Evolutionary conservation across 495 filamentous ascomycete species (phyloP).

Genomic region (Penicillium turbatum): DNA sequence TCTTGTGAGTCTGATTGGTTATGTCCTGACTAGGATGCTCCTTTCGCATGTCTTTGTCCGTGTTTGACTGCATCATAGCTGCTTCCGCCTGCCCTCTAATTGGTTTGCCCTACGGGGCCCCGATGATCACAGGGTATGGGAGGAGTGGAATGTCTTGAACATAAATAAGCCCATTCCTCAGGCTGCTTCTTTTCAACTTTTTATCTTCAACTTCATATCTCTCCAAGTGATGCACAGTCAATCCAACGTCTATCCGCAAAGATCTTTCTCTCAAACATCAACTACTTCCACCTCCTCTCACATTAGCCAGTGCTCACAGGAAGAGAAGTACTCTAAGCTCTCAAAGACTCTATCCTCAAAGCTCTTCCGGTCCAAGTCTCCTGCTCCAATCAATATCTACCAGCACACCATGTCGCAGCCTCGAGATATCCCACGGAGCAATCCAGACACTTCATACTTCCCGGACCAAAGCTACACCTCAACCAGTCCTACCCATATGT

Average conservation of each 20-base stretch:
- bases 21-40: background rate
- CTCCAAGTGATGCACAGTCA: slow-evolving; percentile 22
- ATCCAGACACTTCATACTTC: slow-evolving; percentile 16
- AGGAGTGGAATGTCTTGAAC: slow-evolving; percentile 5
- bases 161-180: slow-evolving; percentile 14
- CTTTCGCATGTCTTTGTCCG: background rate
- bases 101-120: slow-evolving; percentile 25
- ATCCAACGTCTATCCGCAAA: slow-evolving; percentile 16
- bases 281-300: slow-evolving; percentile 21
- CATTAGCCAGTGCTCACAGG: slow-evolving; percentile 16
- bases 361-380: slow-evolving; percentile 21
- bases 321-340: slow-evolving; percentile 10
- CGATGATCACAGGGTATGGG: slow-evolving; percentile 11
- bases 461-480: slow-evolving; percentile 14
- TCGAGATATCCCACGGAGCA: slow-evolving; percentile 25
- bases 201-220: background rate
- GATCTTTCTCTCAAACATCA: slow-evolving; percentile 25
- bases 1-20: background rate
- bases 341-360: slow-evolving; percentile 18
- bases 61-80: slow-evolving; percentile 1
- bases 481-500: slow-evolving; percentile 21
- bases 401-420: slow-evolving; percentile 14
- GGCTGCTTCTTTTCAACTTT: background rate
- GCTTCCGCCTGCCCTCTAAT: slow-evolving; percentile 9
- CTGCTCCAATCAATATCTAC: slow-evolving; percentile 17